A percentile compares a stretch with the other conserved stretches of the same genome.
Conservation (phyloP, 352 stramenopile species). For the Phytophthora rubi region DNA sequence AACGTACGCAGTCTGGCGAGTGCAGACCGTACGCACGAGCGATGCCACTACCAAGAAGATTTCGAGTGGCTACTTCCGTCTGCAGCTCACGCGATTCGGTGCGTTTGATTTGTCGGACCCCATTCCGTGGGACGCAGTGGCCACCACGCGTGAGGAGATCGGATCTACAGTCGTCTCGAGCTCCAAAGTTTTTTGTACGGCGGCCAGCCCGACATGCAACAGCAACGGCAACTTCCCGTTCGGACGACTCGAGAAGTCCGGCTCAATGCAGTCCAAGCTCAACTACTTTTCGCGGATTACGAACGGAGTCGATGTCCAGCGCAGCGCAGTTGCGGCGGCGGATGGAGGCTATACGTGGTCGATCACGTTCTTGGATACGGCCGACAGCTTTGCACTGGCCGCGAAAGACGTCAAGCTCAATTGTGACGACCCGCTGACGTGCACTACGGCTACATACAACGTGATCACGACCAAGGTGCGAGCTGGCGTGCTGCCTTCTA, state of each 20-base stretch:
- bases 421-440: conserved; percentile 26
- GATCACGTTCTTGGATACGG: conserved; percentile 91
- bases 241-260: conserved; percentile 52
- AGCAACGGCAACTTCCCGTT: conserved; percentile 39
- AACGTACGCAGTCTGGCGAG: conserved; percentile 62
- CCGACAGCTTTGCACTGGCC: conserved; percentile 79
- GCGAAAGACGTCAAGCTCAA: conserved; percentile 25
- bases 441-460: conserved; percentile 41
- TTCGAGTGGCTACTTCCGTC: conserved; percentile 58
- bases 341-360: conserved; percentile 86
- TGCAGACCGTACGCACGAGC: conserved; percentile 43
- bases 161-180: conserved; percentile 43
- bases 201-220: conserved; percentile 34
- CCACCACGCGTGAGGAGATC: conserved; percentile 80
- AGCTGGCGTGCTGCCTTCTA: conserved; percentile 68
- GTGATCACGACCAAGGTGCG: conserved; percentile 69
- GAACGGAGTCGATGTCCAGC: conserved; percentile 78
- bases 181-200: conserved; percentile 72
- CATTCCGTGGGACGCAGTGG: conserved; percentile 94
- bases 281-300: conserved; percentile 48
- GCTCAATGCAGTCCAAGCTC: conserved; percentile 80
- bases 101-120: conserved; percentile 61
- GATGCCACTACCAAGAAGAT: conserved; percentile 40
- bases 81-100: conserved; percentile 62
- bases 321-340: conserved; percentile 44